Evolutionary conservation across 1,139 yeast genomes (phyloP), one percentile per base, ranked within the genome.

Genomic region (Nakaseomyces uthaithaninus): DNA sequence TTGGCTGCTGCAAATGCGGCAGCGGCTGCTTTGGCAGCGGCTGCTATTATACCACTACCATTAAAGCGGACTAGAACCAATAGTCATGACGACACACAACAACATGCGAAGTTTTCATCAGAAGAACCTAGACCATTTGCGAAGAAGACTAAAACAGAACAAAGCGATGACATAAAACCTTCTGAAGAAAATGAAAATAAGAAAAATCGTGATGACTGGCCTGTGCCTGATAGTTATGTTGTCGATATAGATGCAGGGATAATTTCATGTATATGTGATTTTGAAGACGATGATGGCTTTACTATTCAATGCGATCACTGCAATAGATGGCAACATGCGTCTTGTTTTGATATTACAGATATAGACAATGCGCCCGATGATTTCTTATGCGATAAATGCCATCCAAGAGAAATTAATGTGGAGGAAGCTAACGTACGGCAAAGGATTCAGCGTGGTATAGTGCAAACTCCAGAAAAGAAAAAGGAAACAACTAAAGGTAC

Each of bases 271-370:
- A 75, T 89, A 3, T 89, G 98, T 66, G 89, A 80, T 0, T 77
- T 72, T 49, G 86, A 80, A 43, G 95, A 89, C 49, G 97, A 89
- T 60, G 97, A 89, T 57, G 96, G 96, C 1, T 86, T 85, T 59
- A 87, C 96, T 1, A 83, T 89, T 45, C 96, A 87, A 60, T 89
- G 97, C 65, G 95, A 87, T 58, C 72, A 76, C 36, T 89, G 97
- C 60, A 80, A 75, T 61, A 75, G 95, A 47, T 89, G 96, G 96
- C 95, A 87, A 58, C 97, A 89, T 64, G 89, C 94, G 35, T 69
- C 76, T 18, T 89, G 97, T 63, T 86, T 85, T 75, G 84, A 83
- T 7, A 84, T 82, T 49, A 70, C 69, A 39, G 74, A 80, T 37
- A 78, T 74, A 44, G 82, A 75, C 25, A 79, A 80, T 43, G 93